A percentile compares a stretch with the other conserved stretches of the same genome.
These are phyloP conservation scores for Aspergillus puulaauensis DNA, from an alignment of 2,329 filamentous ascomycete species.

Conservation along the genomic window DNA sequence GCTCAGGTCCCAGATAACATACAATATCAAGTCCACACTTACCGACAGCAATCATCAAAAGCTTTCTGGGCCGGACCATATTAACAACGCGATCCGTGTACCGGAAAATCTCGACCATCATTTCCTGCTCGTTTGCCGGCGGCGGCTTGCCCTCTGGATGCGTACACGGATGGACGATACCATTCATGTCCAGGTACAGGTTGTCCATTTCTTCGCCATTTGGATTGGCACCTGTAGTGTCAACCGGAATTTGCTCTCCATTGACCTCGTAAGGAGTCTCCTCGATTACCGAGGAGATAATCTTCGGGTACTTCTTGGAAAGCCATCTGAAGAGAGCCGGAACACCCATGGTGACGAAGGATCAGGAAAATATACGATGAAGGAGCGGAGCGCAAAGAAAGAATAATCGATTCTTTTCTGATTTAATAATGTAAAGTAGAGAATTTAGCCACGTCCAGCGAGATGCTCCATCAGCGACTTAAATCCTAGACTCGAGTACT, in stretches of 20 bases:
- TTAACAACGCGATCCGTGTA: constrained; percentile 99
- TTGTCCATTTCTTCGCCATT: constrained; percentile 99
- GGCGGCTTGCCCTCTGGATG: constrained; percentile 92
- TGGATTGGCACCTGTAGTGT: constrained; percentile 81
- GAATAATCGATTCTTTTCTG: constrained; percentile 7
- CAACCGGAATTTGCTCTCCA: constrained; percentile 79
- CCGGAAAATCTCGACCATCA: constrained; percentile 98
- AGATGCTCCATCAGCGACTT: constrained; percentile 19
- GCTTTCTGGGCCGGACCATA: constrained; percentile 94
- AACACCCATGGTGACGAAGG: constrained; percentile 70
- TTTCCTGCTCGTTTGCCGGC: constrained; percentile 92
- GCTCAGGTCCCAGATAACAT: neutral
- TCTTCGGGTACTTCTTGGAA: constrained; percentile 95
- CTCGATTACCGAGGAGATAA: constrained; percentile 87
- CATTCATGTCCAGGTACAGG: constrained; percentile 98
- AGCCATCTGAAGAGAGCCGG: constrained; percentile 95
- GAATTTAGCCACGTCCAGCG: constrained; percentile 10
- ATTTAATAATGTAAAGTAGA: constrained; percentile 6
- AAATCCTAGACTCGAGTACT: constrained; percentile 4
- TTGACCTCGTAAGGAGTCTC: constrained; percentile 79
- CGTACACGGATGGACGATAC: constrained; percentile 97
- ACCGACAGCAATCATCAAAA: constrained; percentile 97
- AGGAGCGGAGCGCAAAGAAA: constrained; percentile 3
- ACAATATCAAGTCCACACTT: constrained; percentile 17
- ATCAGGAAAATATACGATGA: neutral